Conservation (phyloP, 2,329 filamentous ascomycete species). For the Apiospora koreana region DNA sequence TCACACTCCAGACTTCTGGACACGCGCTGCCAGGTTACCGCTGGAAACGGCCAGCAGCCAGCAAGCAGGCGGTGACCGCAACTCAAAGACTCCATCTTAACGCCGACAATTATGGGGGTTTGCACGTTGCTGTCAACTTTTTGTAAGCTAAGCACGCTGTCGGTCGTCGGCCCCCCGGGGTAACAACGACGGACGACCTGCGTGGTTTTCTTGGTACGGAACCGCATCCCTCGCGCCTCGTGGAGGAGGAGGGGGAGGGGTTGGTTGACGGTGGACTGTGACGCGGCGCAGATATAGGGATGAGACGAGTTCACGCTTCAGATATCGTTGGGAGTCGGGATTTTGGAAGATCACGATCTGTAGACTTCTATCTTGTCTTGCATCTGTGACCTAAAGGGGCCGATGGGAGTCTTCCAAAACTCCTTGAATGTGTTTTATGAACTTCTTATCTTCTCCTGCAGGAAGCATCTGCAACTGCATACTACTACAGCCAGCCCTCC, state of each 20-base stretch:
- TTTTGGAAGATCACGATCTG: neutral
- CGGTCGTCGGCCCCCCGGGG: neutral
- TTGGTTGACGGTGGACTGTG: neutral
- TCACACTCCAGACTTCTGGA: neutral
- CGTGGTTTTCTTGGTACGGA: neutral
- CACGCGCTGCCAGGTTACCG: neutral
- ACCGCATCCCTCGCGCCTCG: neutral
- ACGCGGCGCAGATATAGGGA: neutral
- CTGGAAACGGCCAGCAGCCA: neutral
- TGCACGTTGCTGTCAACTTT: neutral
- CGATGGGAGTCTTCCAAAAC: neutral
- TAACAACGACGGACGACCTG: neutral
- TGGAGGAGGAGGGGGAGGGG: neutral
- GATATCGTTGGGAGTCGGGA: neutral
- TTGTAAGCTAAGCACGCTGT: neutral
- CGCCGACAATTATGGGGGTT: constrained; percentile 3
- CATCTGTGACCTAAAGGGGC: neutral
- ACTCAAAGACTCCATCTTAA: neutral
- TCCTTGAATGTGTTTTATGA: constrained; percentile 2
- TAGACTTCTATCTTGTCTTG: neutral
- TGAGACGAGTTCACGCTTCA: neutral
- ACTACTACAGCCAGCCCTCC: neutral
- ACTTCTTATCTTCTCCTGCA: constrained; percentile 8
- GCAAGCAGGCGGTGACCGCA: neutral
- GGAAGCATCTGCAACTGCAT: neutral